Conservation (phyloP, 2,329 filamentous ascomycete species). For the Sphaerulina musiva region DNA sequence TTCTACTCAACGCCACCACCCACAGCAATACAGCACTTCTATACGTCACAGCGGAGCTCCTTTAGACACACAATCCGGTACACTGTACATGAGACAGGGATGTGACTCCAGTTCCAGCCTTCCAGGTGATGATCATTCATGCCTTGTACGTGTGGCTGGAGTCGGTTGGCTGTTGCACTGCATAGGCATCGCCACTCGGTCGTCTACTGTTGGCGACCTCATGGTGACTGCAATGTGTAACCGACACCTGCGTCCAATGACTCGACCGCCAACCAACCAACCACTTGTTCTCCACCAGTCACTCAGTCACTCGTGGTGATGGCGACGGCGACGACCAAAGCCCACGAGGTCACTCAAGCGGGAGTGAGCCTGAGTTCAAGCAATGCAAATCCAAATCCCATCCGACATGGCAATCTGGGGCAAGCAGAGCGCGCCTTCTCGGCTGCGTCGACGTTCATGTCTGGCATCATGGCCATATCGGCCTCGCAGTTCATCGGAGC, state of each 20-base stretch:
- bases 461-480: slow-evolving; percentile 48
- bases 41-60: slow-evolving; percentile 10
- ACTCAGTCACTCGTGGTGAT: neutral
- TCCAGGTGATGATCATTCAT: neutral
- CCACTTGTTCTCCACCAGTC: neutral
- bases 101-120: neutral
- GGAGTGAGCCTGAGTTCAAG: slow-evolving; percentile 41
- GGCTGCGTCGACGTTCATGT: slow-evolving; percentile 46
- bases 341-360: slow-evolving; percentile 26
- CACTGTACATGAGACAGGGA: slow-evolving; percentile 9
- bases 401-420: slow-evolving; percentile 42
- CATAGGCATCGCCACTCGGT: slow-evolving; percentile 2
- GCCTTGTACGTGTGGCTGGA: slow-evolving; percentile 3
- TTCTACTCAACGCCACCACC: slow-evolving; percentile 2
- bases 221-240: neutral
- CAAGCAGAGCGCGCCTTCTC: slow-evolving; percentile 47
- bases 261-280: too few relatives aligned
- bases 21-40: neutral
- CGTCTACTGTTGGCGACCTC: neutral
- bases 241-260: neutral
- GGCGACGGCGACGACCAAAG: neutral
- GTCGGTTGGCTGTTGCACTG: slow-evolving; percentile 6
- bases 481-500: slow-evolving; percentile 68
- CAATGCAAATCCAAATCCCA: slow-evolving; percentile 33
- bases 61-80: slow-evolving; percentile 2